Base-by-base conservation (phyloP, 495 filamentous ascomycete species). In the Penicillium silybi region DNA sequence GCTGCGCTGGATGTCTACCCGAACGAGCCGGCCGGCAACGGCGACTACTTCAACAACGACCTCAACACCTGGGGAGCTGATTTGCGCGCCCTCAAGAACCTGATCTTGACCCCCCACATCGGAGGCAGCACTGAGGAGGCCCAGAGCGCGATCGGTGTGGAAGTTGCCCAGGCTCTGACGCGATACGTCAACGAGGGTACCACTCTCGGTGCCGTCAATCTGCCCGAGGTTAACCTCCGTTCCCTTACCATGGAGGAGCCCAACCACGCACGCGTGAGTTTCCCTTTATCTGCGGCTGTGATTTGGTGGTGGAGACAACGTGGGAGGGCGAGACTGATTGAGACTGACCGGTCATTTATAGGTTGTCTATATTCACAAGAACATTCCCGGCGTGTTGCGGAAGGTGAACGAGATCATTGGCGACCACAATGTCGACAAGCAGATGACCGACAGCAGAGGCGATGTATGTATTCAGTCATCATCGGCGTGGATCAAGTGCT, bases 71-170 rank as follows among this genome's bases (percentile, higher is more conserved):
- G 90, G 90, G 86, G 80, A n/a, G 79, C 88, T 46, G 92, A 96
- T 52, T 83, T 99, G 41, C 84, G 88, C 22, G 77, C 79, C 34
- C 78, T 97, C 43, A 91, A 86, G 68, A 99, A 99, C 70, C 71
- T 99, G 57, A 95, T 99, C 53, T 77, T 99, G 26, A 92, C 92
- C 3, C 93, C 93, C 18, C 93, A 99, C 64, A 97, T 99, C 62
- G 93, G 93, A 48, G 93, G 93, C 27, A 95, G 88, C 71, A 99
- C 95, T 3, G 95, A 99, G 69, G 92, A 99, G 75, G 95, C 95
- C 6, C 95, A 99, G 72, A 84, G 89, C 46, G 92, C 95, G 8
- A 99, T 97, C 66, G 95, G 95, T 57, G 76, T 95, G 22, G 95
- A 99, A 76, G 93, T 99, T 37, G 82, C 80, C 39, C 84, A 93